These are phyloP conservation scores for Mycosphaerella sp. DNA, from an alignment of 2,329 filamentous ascomycete genomes.

Conservation along the genomic window DNA sequence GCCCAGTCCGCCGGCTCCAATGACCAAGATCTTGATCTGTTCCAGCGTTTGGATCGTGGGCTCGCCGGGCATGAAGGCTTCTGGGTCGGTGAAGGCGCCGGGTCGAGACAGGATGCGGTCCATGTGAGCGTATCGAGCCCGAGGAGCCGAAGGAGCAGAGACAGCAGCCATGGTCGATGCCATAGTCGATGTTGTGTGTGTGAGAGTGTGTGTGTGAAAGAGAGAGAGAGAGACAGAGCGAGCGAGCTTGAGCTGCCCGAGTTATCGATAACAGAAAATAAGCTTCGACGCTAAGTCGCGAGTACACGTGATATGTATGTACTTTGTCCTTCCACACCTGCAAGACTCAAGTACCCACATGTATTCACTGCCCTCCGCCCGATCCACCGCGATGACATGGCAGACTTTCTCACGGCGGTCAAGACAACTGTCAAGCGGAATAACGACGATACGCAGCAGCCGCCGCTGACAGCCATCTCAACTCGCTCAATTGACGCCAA, in stretches of 20 bases:
- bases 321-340: not conserved
- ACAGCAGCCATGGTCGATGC: slow-evolving; percentile 20
- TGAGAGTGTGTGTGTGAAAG: not conserved
- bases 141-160: slow-evolving; percentile 34
- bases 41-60: slow-evolving; percentile 54
- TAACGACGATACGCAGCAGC: slow-evolving; percentile 1
- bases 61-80: slow-evolving; percentile 40
- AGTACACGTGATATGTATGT: not conserved
- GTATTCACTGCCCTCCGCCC: not conserved
- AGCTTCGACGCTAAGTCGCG: slow-evolving; percentile 11
- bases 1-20: slow-evolving; percentile 86
- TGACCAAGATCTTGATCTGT: slow-evolving; percentile 56
- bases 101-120: slow-evolving; percentile 69
- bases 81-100: slow-evolving; percentile 73
- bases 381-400: slow-evolving; percentile 37
- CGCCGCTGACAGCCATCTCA: slow-evolving; percentile 15
- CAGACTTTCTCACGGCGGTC: slow-evolving; percentile 45
- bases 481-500: not conserved
- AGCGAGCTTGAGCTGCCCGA: not conserved
- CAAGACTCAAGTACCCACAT: not conserved
- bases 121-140: slow-evolving; percentile 61
- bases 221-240: not conserved
- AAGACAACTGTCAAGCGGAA: slow-evolving; percentile 34
- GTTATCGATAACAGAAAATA: not conserved
- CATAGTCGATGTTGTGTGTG: slow-evolving; percentile 16